Evolutionary conservation across 768 basidiomycete species (phyloP).

Genomic region (Baorangia bicolor): DNA sequence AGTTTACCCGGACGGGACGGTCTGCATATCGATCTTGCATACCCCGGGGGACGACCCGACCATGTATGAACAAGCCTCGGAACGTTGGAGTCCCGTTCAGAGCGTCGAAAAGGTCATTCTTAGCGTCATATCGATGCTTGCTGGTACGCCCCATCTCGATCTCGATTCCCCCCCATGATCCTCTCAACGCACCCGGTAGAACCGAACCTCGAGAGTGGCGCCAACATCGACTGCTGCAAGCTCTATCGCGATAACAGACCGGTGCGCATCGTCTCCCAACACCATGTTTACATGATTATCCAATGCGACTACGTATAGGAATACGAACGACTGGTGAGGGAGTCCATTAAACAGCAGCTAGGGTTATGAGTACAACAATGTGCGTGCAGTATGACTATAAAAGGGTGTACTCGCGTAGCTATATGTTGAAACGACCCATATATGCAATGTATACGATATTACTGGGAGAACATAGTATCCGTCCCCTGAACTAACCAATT

Average conservation of each 20-base stretch:
- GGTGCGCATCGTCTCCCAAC: slow-evolving; percentile 36
- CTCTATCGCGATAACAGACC: slow-evolving; percentile 85
- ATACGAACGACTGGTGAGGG: slow-evolving; percentile 84
- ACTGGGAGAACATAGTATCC: background rate
- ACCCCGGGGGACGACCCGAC: slow-evolving; percentile 90
- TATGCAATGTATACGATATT: background rate
- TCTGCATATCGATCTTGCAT: slow-evolving; percentile 98
- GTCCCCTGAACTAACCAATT: background rate
- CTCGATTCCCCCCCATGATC: background rate
- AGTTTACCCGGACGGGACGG: slow-evolving; percentile 96
- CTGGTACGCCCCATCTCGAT: slow-evolving; percentile 54
- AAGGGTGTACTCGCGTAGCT: slow-evolving; percentile 5
- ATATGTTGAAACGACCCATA: slow-evolving; percentile 1
- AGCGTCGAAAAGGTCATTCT: slow-evolving; percentile 96
- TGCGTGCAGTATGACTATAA: slow-evolving; percentile 18
- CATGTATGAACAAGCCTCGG: slow-evolving; percentile 93
- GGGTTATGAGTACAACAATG: slow-evolving; percentile 49
- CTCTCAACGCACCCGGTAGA: slow-evolving; percentile 45
- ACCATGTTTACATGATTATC: background rate
- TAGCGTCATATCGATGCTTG: slow-evolving; percentile 96
- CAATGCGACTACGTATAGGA: slow-evolving; percentile 43
- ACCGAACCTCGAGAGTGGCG: slow-evolving; percentile 96
- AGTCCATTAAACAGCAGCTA: slow-evolving; percentile 82
- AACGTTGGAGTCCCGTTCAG: slow-evolving; percentile 99
- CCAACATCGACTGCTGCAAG: slow-evolving; percentile 97